Percentiles rank a stretch among this genome's conserved stretches.
Conservation (phyloP, 2,329 filamentous ascomycete genomes). For the Capronia americana region DNA sequence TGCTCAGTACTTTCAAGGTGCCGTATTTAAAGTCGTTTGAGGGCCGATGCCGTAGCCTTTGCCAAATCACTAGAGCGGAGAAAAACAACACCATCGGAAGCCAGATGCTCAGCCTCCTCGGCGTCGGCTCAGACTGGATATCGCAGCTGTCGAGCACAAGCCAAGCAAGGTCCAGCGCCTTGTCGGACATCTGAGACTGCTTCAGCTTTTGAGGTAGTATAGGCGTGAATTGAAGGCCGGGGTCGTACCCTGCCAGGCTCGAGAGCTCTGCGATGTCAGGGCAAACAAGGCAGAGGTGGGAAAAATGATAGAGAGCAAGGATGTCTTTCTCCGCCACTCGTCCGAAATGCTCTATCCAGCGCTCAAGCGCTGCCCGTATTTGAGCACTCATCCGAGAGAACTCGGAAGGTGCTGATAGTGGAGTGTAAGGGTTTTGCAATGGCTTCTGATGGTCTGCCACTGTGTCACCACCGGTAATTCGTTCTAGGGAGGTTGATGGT, state of each 20-base stretch:
- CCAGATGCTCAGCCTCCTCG: conserved; percentile 16
- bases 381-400: conserved; percentile 16
- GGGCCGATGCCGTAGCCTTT: conserved; percentile 11
- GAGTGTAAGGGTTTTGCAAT: conserved; percentile 15
- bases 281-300: conserved; percentile 19
- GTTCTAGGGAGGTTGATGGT: not conserved
- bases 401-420: conserved; percentile 16
- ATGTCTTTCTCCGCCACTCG: conserved; percentile 19
- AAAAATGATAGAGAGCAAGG: conserved; percentile 23
- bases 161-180: conserved; percentile 24
- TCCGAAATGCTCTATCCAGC: conserved; percentile 22
- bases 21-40: conserved; percentile 18
- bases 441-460: not conserved
- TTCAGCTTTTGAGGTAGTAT: not conserved
- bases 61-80: conserved; percentile 22
- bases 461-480: not conserved
- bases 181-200: conserved; percentile 16
- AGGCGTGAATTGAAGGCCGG: not conserved
- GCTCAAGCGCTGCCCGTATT: conserved; percentile 7
- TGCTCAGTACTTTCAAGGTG: conserved; percentile 19
- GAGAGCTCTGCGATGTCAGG: conserved; percentile 15
- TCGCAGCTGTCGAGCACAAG: conserved; percentile 22
- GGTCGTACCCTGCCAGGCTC: conserved; percentile 17
- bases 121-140: not conserved
- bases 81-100: conserved; percentile 17